Base-by-base conservation (phyloP, 768 basidiomycete species). In the Tricholoma matsutake region DNA sequence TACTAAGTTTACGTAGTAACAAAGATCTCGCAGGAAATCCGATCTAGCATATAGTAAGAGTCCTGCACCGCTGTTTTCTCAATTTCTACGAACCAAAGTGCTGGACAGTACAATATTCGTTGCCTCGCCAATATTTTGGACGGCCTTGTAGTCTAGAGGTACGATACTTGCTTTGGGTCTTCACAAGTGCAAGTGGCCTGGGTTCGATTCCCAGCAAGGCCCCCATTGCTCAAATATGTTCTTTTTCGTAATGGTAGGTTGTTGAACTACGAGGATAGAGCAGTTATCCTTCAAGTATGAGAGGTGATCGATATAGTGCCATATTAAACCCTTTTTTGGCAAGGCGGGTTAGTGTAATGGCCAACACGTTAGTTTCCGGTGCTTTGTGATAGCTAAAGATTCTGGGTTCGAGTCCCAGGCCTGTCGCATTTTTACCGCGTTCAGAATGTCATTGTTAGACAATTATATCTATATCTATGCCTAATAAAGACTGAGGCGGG, bases 201-300 rank as follows among this genome's bases (percentile, higher is more conserved):
- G 79, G 78, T 79, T 79, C 78, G 77, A 80, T 75, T 77, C 79
- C 78, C 76, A 69, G 77, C 75, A 77, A 74, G 77, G 74, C 78
- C 78, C 75, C 13, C 1, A 4, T 13, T n/a, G n/a, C n/a, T n/a
- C n/a, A n/a, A n/a, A 25, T 22, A 1, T 29, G 6, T 18, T 7
- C 13, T 37, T 37, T 37, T 37, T 37, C 13, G 13, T 14, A 8
- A 8, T 2, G 4, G n/a, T n/a, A n/a, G n/a, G n/a, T n/a, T n/a
- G 9, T 35, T 35, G 35, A 35, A 35, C 35, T 8, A 11, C 13
- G 13, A 11, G 14, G 14, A 4, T 13, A 35, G n/a, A n/a, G n/a
- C n/a, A n/a, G 0, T 4, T 35, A 13, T 10, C 8, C 10, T 11
- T 2, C 3, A 11, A 11, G 8, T 35, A 11, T 2, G 3, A 39